These are phyloP conservation scores for Coemansia aciculifera DNA, from an alignment of 192 early-diverging fungal species.

Conservation along the genomic window DNA sequence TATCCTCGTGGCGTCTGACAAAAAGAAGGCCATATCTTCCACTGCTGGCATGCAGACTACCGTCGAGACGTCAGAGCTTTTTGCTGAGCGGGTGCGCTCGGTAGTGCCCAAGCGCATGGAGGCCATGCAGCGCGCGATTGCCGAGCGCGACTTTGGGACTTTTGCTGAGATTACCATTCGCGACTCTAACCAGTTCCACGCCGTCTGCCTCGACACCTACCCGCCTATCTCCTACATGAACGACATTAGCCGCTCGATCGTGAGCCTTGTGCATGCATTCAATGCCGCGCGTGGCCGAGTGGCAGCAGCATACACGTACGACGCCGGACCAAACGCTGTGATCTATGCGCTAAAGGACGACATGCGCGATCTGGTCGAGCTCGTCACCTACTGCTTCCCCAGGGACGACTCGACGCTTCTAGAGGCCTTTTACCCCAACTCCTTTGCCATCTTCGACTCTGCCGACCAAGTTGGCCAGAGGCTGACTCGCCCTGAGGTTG, in stretches of 20 bases:
- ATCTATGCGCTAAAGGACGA: slow-evolving; percentile 84
- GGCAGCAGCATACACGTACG: slow-evolving; percentile 96
- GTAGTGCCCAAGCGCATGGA: slow-evolving; percentile 93
- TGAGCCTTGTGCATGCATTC: slow-evolving; percentile 81
- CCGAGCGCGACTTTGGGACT: slow-evolving; percentile 74
- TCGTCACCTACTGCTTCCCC: slow-evolving; percentile 88
- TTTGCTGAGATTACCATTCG: slow-evolving; percentile 97
- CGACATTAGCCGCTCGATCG: slow-evolving; percentile 89
- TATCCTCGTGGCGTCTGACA: slow-evolving; percentile 91
- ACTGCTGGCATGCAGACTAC: slow-evolving; percentile 98
- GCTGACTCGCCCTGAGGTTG: slow-evolving; percentile 18
- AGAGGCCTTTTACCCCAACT: slow-evolving; percentile 60
- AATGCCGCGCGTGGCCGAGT: slow-evolving; percentile 60
- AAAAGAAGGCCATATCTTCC: slow-evolving; percentile 85
- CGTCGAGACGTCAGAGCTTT: slow-evolving; percentile 84
- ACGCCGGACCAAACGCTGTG: slow-evolving; percentile 98
- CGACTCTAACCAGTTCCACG: slow-evolving; percentile 99
- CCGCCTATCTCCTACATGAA: slow-evolving; percentile 99
- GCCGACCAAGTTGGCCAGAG: slow-evolving; percentile 55
- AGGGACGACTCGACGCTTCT: slow-evolving; percentile 30
- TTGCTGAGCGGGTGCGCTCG: slow-evolving; percentile 76
- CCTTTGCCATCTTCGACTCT: slow-evolving; percentile 58
- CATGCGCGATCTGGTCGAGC: slow-evolving; percentile 79
- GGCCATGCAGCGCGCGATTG: slow-evolving; percentile 86
- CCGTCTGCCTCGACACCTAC: slow-evolving; percentile 96